A percentile compares a stretch with the other conserved stretches of the same genome.
phyloP scores from a whole-genome alignment of 768 basidiomycete species.

The Dacryopinax spathularia region DNA sequence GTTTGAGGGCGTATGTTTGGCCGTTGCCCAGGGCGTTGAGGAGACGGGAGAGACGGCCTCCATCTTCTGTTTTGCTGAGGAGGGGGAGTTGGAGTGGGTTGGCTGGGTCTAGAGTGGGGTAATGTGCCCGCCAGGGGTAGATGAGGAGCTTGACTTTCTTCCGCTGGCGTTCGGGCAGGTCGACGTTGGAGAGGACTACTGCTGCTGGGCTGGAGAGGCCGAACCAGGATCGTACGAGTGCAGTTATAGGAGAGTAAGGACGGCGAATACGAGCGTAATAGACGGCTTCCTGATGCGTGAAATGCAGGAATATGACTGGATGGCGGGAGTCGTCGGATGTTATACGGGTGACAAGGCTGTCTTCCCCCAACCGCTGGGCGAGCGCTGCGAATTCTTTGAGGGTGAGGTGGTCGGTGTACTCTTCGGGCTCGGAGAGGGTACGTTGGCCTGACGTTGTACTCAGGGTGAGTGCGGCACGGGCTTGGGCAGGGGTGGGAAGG shows the following conservation, averaged over 20 bases:
- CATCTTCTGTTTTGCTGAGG: not conserved
- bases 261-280: not conserved
- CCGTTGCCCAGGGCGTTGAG: not conserved
- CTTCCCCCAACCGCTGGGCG: not conserved
- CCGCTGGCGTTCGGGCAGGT: not conserved
- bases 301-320: not conserved
- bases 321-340: not conserved
- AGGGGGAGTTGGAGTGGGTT: not conserved
- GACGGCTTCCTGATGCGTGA: not conserved
- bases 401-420: not conserved
- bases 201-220: not conserved
- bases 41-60: not conserved
- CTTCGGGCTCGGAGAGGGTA: not conserved
- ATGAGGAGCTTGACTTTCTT: conserved; percentile 2
- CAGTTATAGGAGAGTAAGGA: not conserved
- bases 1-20: not conserved
- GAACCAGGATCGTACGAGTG: not conserved
- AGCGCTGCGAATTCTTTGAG: not conserved
- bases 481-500: not conserved
- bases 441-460: not conserved
- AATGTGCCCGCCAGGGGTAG: not conserved
- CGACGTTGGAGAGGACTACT: not conserved
- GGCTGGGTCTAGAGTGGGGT: not conserved
- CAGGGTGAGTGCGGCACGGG: not conserved
- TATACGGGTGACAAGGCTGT: not conserved